Conservation (phyloP, 2,329 filamentous ascomycete species). For the Fusarium sp. region DNA sequence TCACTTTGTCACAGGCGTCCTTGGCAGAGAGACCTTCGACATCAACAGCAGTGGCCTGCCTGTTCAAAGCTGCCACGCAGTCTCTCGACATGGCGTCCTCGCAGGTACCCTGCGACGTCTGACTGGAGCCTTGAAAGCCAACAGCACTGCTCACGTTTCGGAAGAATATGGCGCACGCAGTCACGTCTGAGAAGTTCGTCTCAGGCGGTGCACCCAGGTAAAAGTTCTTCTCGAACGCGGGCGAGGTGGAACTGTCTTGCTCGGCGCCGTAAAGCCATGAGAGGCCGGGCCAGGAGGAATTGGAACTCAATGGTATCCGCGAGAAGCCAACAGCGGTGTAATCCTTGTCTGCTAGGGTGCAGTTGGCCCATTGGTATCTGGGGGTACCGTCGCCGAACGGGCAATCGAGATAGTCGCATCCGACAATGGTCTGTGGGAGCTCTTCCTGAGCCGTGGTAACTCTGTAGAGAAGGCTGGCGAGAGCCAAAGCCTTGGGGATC, state of each 20-base stretch:
- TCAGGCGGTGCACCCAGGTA: slow-evolving; percentile 13
- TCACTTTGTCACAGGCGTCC: slow-evolving; percentile 8
- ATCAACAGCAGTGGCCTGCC: not conserved
- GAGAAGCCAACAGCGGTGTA: slow-evolving; percentile 12
- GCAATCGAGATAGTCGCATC: slow-evolving; percentile 16
- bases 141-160: not conserved
- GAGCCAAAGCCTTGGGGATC: not conserved
- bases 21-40: not conserved
- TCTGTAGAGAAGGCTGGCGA: not conserved
- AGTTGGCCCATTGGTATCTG: not conserved
- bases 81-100: slow-evolving; percentile 17
- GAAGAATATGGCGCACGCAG: slow-evolving; percentile 23
- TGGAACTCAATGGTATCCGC: not conserved
- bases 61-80: slow-evolving; percentile 16
- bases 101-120: slow-evolving; percentile 5
- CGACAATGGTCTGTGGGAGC: slow-evolving; percentile 6
- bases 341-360: slow-evolving; percentile 7
- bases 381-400: not conserved
- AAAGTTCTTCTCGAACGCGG: slow-evolving; percentile 14
- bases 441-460: not conserved
- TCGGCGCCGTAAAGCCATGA: slow-evolving; percentile 18
- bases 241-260: not conserved
- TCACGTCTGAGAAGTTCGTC: not conserved
- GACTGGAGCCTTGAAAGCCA: not conserved
- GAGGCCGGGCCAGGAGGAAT: slow-evolving; percentile 3